Evolutionary conservation across 75 land plant species (phyloP), one percentile per base, ranked within the genome.

Genomic region (Sequoiadendron giganteum): DNA sequence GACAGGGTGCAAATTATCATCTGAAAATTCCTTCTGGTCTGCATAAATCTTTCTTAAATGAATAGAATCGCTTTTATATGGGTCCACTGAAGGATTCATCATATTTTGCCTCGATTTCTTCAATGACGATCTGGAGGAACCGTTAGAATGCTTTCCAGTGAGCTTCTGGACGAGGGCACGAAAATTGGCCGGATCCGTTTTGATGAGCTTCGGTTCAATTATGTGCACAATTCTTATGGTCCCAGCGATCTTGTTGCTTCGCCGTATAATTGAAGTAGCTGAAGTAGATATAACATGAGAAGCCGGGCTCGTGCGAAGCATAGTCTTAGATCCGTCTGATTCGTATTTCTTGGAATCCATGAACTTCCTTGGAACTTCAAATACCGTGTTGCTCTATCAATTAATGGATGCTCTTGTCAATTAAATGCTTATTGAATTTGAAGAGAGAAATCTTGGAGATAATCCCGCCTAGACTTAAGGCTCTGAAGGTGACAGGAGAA

Each of bases 161-260:
- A 97, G 97, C 54, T 90, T 84, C 87, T 97, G 98, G 14, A 95
- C 98, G 1, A 95, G 92, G n/a, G 94, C 92, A 32, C 95, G 86
- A 89, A 97, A 97, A 86, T 95, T 95, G 34, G 90, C 95, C 0
- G 86, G 91, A 85, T 95, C 98, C 14, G 98, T 95, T 86, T 97
- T 94, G 90, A 97, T 94, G 87, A 97, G 90, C 87, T 92, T 92
- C 32, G 98, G 98, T 11, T 93, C 92, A 81, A 97, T 94, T 42
- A 97, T 93, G 91, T 95, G 98, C 70, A 97, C 90, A 32, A 97
- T 93, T 15, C 97, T 88, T 8, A 96, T 36, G 38, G 38, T 36
- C 38, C 38, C 38, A 0, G 38, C 38, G 38, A 36, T 36, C 38
- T 36, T 36, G 38, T 36, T 82, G 81, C 39, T 75, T 6, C 81